These are phyloP conservation scores for Exophiala viscosa DNA, from an alignment of 2,329 filamentous ascomycete genomes.

Conservation along the genomic window DNA sequence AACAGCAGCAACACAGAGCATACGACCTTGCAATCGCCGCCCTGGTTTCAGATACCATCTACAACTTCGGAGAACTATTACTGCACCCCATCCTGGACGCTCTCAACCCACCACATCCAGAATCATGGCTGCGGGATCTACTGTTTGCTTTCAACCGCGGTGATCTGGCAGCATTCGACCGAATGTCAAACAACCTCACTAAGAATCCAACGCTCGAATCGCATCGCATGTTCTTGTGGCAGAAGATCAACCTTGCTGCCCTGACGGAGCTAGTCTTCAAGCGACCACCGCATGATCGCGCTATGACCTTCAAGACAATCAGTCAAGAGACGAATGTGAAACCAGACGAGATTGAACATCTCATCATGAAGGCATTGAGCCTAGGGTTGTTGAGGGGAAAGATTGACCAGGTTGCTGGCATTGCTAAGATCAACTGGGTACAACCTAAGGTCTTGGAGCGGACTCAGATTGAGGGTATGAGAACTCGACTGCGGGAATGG, in stretches of 20 bases:
- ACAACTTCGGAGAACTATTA: constrained; percentile 99
- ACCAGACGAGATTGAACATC: constrained; percentile 88
- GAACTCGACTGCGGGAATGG: constrained; percentile 84
- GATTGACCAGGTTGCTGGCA: constrained; percentile 92
- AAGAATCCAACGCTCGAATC: constrained; percentile 75
- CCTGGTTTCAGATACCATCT: constrained; percentile 89
- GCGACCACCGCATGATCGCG: constrained; percentile 88
- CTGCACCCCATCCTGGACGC: constrained; percentile 93
- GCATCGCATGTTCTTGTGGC: constrained; percentile 79
- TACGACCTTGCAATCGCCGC: constrained; percentile 92
- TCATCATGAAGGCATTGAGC: constrained; percentile 99
- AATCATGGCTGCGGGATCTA: constrained; percentile 90
- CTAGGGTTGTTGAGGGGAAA: constrained; percentile 83
- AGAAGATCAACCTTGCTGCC: constrained; percentile 97
- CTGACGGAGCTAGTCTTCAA: constrained; percentile 96
- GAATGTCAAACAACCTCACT: constrained; percentile 73
- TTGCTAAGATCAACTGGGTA: constrained; percentile 96
- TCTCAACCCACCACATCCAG: constrained; percentile 60
- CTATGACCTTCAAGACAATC: constrained; percentile 88
- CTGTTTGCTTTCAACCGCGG: constrained; percentile 97
- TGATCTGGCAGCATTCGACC: constrained; percentile 82
- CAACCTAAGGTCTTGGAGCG: constrained; percentile 97
- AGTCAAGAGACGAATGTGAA: constrained; percentile 87
- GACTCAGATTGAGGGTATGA: constrained; percentile 92
- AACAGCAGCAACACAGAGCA: constrained; percentile 76